Evolutionary conservation across 2,329 filamentous ascomycete genomes (phyloP), one percentile per base, ranked within the genome.

Genomic region (Aspergillus japonicus): DNA sequence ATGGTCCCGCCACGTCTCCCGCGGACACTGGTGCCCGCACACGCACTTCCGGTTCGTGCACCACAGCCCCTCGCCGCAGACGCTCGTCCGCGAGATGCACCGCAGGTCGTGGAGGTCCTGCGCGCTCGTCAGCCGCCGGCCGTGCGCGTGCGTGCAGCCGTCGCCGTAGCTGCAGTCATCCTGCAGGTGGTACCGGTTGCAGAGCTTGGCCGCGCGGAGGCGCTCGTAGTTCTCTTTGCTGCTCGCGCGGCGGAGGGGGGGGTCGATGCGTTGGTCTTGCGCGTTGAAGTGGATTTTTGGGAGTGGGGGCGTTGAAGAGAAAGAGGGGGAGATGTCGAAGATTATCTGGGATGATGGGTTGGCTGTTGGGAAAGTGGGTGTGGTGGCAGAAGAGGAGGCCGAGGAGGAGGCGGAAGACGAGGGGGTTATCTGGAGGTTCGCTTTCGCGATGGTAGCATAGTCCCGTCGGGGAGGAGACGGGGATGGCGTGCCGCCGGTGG

Each of bases 101-200:
- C 65, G 64, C 35, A 78, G 62, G 39, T 71, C 71, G 14, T 62
- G 63, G 3, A 68, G 56, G 33, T 74, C 62, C 19, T 61, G 59
- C 0, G 29, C 50, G 23, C 21, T 64, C 3, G 33, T 35, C 23
- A 75, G 61, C 26, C 50, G 61, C 4, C 56, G 61, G 1, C 62
- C 64, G 56, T 77, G 75, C 2, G 63, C 57, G 44, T 75, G 66
- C 2, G 47, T 54, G 47, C 76, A 78, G 1, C 52, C 33, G 16
- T 56, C 29, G 11, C 53, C 58, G 42, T 61, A 68, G 4, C 56
- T 23, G 50, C 69, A 71, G 2, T 31, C 52, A 0, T 68, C 70
- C 14, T 72, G 53, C 3, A 77, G 66, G 52, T 75, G 71, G 44
- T 66, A 75, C 10, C 54, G 64, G 54, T 77, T 76, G 65, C 75